These are phyloP conservation scores for Skeletonema potamos DNA, from an alignment of 108 stramenopile genomes.

Conservation along the genomic window DNA sequence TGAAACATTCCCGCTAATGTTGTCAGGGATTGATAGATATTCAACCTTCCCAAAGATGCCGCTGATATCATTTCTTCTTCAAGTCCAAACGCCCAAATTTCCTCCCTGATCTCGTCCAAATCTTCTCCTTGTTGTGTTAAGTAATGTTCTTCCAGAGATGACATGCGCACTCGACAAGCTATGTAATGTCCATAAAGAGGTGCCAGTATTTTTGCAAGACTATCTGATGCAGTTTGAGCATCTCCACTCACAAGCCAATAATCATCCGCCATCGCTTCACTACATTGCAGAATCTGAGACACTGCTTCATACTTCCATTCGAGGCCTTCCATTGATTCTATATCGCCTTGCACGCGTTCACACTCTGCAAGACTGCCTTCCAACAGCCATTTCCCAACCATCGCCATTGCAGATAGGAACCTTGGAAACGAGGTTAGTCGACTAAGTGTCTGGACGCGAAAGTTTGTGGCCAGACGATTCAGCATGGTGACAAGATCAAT, in stretches of 20 bases:
- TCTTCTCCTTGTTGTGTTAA: slow-evolving; percentile 60
- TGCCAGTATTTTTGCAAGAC: slow-evolving; percentile 53
- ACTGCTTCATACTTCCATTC: slow-evolving; percentile 82
- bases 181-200: slow-evolving; percentile 73
- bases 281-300: slow-evolving; percentile 63
- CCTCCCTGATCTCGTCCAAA: slow-evolving; percentile 82
- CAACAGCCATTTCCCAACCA: slow-evolving; percentile 56
- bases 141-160: slow-evolving; percentile 75
- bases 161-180: slow-evolving; percentile 66
- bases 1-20: slow-evolving; percentile 60
- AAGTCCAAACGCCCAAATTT: slow-evolving; percentile 62
- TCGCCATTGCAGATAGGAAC: slow-evolving; percentile 51
- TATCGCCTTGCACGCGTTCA: slow-evolving; percentile 58
- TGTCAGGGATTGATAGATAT: slow-evolving; percentile 54
- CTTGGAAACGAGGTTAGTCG: slow-evolving; percentile 52
- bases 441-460: slow-evolving; percentile 45
- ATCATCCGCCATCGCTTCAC: slow-evolving; percentile 70
- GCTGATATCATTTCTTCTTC: slow-evolving; percentile 81
- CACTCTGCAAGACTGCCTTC: slow-evolving; percentile 67
- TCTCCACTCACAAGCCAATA: slow-evolving; percentile 75
- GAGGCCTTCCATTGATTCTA: slow-evolving; percentile 63
- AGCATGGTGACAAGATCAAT: slow-evolving; percentile 59
- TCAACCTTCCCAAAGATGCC: slow-evolving; percentile 65
- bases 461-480: slow-evolving; percentile 67
- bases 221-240: slow-evolving; percentile 40